A percentile compares a stretch with the other conserved stretches of the same genome.
Conservation (phyloP, 2,329 filamentous ascomycete species). For the Trichoderma oligosporum region DNA sequence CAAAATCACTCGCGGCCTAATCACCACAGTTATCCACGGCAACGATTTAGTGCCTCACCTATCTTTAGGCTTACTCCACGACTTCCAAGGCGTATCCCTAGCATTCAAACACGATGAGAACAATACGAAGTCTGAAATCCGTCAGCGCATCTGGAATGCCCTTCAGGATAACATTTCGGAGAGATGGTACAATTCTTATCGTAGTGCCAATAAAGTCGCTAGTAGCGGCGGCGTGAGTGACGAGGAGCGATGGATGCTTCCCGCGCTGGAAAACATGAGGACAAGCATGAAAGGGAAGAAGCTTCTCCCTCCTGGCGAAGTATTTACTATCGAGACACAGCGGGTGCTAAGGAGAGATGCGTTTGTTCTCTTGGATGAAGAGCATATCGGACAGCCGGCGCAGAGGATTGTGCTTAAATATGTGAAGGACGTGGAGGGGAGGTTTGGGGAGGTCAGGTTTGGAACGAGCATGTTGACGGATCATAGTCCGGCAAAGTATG, state of each 20-base stretch:
- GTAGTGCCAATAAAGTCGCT: constrained; percentile 33
- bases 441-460: constrained; percentile 68
- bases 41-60: constrained; percentile 71
- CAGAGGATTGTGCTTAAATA: constrained; percentile 67
- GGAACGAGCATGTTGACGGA: constrained; percentile 71
- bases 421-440: constrained; percentile 64
- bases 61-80: constrained; percentile 69
- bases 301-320: constrained; percentile 70
- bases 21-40: constrained; percentile 71
- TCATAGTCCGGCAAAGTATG: constrained; percentile 71
- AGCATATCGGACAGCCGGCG: constrained; percentile 59
- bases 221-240: constrained; percentile 43
- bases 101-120: constrained; percentile 70
- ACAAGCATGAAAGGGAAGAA: constrained; percentile 66
- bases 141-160: constrained; percentile 61
- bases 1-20: constrained; percentile 66
- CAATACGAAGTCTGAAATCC: constrained; percentile 63
- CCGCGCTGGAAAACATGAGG: constrained; percentile 62
- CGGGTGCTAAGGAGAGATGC: constrained; percentile 64
- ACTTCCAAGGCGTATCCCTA: constrained; percentile 67
- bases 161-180: constrained; percentile 59
- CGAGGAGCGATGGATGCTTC: constrained; percentile 63
- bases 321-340: constrained; percentile 68
- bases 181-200: constrained; percentile 51
- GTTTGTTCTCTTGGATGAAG: constrained; percentile 47